Percentiles rank a stretch among this genome's conserved stretches.
Conservation (phyloP, 1,284 basidiomycete genomes). For the Naganishia sp. region DNA sequence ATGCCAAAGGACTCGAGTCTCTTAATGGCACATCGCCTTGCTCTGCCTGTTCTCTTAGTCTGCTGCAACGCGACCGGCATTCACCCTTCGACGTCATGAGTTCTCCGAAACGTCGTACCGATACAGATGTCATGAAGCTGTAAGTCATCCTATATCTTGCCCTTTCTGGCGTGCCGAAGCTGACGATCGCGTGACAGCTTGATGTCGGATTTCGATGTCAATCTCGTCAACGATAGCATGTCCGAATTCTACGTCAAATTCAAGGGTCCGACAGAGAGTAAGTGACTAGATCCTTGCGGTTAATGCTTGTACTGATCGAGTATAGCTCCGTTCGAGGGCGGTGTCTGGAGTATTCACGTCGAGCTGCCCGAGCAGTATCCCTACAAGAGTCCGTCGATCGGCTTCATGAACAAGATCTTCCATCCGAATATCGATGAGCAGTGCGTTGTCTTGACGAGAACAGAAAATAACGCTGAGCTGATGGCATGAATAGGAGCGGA, state of each 20-base stretch:
- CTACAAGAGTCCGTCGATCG: constrained; percentile 97
- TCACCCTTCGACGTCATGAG: constrained; percentile 42
- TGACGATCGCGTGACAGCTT: constrained; percentile 24
- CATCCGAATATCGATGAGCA: constrained; percentile 98
- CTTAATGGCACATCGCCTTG: too few relatives aligned
- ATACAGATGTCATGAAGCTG: constrained; percentile 99
- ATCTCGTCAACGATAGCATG: constrained; percentile 96
- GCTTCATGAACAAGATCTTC: constrained; percentile 99
- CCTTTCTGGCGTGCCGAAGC: constrained; percentile 1
- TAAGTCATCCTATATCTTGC: constrained; percentile 55
- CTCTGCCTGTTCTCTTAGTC: neutral
- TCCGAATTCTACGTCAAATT: constrained; percentile 98
- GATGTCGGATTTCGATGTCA: constrained; percentile 97
- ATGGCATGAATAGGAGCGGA: constrained; percentile 67
- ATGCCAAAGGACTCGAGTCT: too few relatives aligned
- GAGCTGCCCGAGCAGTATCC: constrained; percentile 99
- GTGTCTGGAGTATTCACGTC: constrained; percentile 99
- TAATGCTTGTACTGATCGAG: constrained; percentile 19
- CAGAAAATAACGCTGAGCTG: constrained; percentile 29
- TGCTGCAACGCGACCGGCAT: neutral
- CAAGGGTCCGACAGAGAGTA: constrained; percentile 91
- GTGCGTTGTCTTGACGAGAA: constrained; percentile 58
- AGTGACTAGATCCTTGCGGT: constrained; percentile 49
- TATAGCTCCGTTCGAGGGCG: constrained; percentile 88
- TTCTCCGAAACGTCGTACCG: constrained; percentile 87